Evolutionary conservation across 495 filamentous ascomycete genomes (phyloP).

Genomic region (Neohortaea acidophila): DNA sequence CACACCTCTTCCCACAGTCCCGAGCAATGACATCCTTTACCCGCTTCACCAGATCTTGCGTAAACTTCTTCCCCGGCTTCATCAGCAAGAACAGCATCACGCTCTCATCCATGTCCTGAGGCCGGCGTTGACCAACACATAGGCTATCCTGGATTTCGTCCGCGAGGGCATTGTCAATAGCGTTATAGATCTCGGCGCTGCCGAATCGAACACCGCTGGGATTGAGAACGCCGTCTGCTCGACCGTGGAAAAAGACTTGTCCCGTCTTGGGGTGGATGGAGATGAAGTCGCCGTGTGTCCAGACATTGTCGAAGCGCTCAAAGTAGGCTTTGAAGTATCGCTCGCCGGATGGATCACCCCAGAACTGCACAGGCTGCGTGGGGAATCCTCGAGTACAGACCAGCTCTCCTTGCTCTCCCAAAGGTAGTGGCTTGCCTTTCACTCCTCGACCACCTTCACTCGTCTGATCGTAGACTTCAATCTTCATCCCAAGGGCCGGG

Average conservation of each 20-base stretch:
- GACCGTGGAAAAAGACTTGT: slow-evolving; percentile 53
- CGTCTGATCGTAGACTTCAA: slow-evolving; percentile 49
- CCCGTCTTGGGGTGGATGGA: slow-evolving; percentile 51
- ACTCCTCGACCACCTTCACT: slow-evolving; percentile 39
- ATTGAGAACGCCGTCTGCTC: slow-evolving; percentile 83
- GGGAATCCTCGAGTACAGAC: slow-evolving; percentile 51
- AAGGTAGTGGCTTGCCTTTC: slow-evolving; percentile 40
- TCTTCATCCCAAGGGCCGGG: slow-evolving; percentile 44
- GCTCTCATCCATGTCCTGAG: slow-evolving; percentile 52
- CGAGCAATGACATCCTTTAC: slow-evolving; percentile 47
- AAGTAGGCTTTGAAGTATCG: slow-evolving; percentile 61
- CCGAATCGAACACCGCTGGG: slow-evolving; percentile 78
- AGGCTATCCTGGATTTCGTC: slow-evolving; percentile 48
- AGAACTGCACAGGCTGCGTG: slow-evolving; percentile 58
- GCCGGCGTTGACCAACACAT: slow-evolving; percentile 59
- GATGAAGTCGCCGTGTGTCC: slow-evolving; percentile 72
- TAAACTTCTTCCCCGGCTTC: slow-evolving; percentile 43
- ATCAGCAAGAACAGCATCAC: slow-evolving; percentile 66
- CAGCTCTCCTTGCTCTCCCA: slow-evolving; percentile 56
- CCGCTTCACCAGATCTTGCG: slow-evolving; percentile 38
- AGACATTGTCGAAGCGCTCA: slow-evolving; percentile 53
- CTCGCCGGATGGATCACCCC: slow-evolving; percentile 41
- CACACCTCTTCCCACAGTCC: slow-evolving; percentile 55
- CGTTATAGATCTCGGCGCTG: slow-evolving; percentile 63
- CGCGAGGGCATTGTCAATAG: slow-evolving; percentile 51